Evolutionary conservation across 306 rosid genomes (phyloP), one percentile per base, ranked within the genome.

Genomic region (Spatholobus suberectus): DNA sequence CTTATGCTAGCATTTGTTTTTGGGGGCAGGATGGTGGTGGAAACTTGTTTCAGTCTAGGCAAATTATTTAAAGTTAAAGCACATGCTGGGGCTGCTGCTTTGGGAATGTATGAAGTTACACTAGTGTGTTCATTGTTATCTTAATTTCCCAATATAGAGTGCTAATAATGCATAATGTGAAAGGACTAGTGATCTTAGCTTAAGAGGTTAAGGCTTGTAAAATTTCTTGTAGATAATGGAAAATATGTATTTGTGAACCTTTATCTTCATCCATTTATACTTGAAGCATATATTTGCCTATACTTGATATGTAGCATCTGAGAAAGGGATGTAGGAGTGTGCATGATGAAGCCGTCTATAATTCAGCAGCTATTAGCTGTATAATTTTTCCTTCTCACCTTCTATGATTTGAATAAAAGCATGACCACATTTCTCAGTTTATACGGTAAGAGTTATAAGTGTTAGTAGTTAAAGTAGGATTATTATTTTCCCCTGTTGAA

Each of bases 391-490:
- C 18, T 63, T 46, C 83, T 67, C 75, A 57, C 79, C 34, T 58
- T 67, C 65, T 24, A 23, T 43, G 70, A 43, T 41, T 74, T 51
- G 44, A 75, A 62, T 75, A 55, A 54, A 75, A 34, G 26, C 74
- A 52, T 75, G 69, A 34, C 51, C 8, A 32, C 65, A 18, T 83
- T 79, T 73, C 52, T 32, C 49, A 37, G 21, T 83, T 70, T 26
- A 70, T 70, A 41, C 37, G 15, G n/a, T 35, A 27, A 58, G 32
- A 49, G 49, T 72, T 37, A 26, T 8, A 49, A 51, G 20, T 29
- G 4, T 61, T 62, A 12, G 15, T 72, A 61, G 83, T 83, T 72
- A 17, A 73, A 52, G 15, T 52, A 46, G 41, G 75, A 26, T 49
- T 74, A 5, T 32, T 49, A 73, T 75, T 43, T 40, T 44, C 69